Conservation (phyloP, 208 protist genomes). For the Acanthamoeba lenticulata region DNA sequence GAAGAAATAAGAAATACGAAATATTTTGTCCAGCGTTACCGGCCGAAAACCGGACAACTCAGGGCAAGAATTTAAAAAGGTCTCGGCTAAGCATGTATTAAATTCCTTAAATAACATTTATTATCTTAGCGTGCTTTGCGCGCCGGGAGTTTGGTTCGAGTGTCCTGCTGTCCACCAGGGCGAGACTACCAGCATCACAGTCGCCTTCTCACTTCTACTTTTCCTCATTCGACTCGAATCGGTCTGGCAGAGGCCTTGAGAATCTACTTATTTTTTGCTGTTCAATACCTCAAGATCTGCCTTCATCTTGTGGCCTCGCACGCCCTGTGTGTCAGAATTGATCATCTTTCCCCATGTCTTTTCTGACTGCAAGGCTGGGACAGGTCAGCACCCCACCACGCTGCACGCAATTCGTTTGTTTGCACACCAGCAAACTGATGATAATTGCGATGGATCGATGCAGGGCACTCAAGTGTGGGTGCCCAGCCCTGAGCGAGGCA, state of each 20-base stretch:
- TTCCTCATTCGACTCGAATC: not conserved
- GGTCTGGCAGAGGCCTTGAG: not conserved
- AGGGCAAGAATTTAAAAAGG: not conserved
- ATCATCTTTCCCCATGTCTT: not conserved
- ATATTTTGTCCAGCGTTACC: too few species aligned
- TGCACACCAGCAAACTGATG: not conserved
- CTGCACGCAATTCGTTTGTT: not conserved
- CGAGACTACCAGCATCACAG: too few species aligned
- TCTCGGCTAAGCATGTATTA: not conserved
- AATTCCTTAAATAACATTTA: not conserved
- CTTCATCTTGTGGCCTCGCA: not conserved
- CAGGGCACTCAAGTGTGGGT: slow-evolving; percentile 67
- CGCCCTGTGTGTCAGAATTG: not conserved
- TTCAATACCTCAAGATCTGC: not conserved
- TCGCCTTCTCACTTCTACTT: not conserved
- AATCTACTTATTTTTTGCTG: not conserved
- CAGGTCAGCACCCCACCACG: not conserved
- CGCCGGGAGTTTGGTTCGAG: too few species aligned
- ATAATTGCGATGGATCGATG: not conserved
- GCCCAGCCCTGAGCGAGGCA: not conserved
- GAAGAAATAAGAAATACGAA: too few species aligned
- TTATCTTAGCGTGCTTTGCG: too few species aligned
- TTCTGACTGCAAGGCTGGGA: not conserved
- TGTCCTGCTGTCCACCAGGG: too few species aligned
- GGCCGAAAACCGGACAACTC: too few species aligned